phyloP scores from a whole-genome alignment of 2,329 filamentous ascomycete species.

The Arthrobotrys sinensis region DNA sequence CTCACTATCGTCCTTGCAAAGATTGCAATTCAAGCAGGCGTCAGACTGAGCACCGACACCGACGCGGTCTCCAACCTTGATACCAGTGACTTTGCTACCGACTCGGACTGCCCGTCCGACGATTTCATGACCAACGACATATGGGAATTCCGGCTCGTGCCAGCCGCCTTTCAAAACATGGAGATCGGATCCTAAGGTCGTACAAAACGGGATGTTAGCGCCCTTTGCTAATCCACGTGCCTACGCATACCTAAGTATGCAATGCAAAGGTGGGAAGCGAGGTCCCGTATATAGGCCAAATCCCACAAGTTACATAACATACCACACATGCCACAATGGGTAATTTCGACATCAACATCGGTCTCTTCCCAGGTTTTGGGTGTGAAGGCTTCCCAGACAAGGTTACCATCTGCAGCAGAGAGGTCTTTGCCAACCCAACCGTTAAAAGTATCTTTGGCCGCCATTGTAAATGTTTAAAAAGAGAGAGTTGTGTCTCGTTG shows the following conservation, averaged over 20 bases:
- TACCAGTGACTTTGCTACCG: conserved; percentile 70
- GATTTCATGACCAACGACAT: conserved; percentile 77
- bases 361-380: conserved; percentile 78
- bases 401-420: conserved; percentile 49
- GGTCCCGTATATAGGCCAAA: conserved; percentile 17
- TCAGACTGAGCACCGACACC: conserved; percentile 75
- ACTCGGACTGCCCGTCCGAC: conserved; percentile 74
- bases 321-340: conserved; percentile 77
- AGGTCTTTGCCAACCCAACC: conserved; percentile 51
- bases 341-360: conserved; percentile 77
- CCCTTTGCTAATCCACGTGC: not conserved
- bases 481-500: not conserved
- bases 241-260: conserved; percentile 21
- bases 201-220: conserved; percentile 5
- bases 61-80: conserved; percentile 76
- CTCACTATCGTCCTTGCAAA: conserved; percentile 66
- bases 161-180: conserved; percentile 67
- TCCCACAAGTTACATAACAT: conserved; percentile 54
- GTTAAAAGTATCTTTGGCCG: conserved; percentile 39
- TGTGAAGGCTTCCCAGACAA: conserved; percentile 69
- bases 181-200: conserved; percentile 63
- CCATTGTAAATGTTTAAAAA: conserved; percentile 37
- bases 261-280: conserved; percentile 10
- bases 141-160: conserved; percentile 66
- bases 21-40: conserved; percentile 72